phyloP scores from a whole-genome alignment of 2,329 filamentous ascomycete species.

The Aspergillus uvarum region DNA sequence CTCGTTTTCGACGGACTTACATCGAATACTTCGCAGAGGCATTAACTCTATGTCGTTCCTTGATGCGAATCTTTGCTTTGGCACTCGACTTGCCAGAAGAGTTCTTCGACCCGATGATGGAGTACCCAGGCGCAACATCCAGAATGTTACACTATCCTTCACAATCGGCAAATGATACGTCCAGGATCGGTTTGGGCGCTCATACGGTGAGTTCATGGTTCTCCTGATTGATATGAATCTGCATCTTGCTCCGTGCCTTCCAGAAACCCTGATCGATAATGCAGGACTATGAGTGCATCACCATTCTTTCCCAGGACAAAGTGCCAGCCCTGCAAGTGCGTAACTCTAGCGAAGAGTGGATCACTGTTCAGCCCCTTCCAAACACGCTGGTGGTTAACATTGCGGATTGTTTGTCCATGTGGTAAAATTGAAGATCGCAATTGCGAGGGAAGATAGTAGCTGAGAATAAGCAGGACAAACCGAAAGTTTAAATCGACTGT shows the following conservation, averaged over 20 bases:
- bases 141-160: conserved; percentile 44
- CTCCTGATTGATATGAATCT: too few species aligned
- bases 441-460: background rate
- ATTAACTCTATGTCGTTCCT: conserved; percentile 17
- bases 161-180: conserved; percentile 35
- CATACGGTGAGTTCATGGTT: conserved; percentile 33
- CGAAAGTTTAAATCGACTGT: conserved; percentile 41
- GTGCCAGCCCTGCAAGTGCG: conserved; percentile 39
- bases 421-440: conserved; percentile 12
- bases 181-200: conserved; percentile 41
- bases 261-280: background rate
- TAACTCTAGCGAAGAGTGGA: conserved; percentile 31
- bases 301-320: conserved; percentile 42
- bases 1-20: conserved; percentile 18
- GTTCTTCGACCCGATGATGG: conserved; percentile 38
- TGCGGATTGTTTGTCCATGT: conserved; percentile 32
- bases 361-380: conserved; percentile 25
- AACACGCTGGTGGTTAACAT: conserved; percentile 34
- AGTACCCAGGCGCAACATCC: conserved; percentile 39
- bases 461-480: conserved; percentile 34
- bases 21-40: conserved; percentile 22
- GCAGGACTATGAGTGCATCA: conserved; percentile 43
- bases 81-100: conserved; percentile 40
- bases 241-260: too few species aligned
- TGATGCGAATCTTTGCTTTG: conserved; percentile 42